Evolutionary conservation across 2,329 filamentous ascomycete species (phyloP).

Genomic region (Achaetomium macrosporum): DNA sequence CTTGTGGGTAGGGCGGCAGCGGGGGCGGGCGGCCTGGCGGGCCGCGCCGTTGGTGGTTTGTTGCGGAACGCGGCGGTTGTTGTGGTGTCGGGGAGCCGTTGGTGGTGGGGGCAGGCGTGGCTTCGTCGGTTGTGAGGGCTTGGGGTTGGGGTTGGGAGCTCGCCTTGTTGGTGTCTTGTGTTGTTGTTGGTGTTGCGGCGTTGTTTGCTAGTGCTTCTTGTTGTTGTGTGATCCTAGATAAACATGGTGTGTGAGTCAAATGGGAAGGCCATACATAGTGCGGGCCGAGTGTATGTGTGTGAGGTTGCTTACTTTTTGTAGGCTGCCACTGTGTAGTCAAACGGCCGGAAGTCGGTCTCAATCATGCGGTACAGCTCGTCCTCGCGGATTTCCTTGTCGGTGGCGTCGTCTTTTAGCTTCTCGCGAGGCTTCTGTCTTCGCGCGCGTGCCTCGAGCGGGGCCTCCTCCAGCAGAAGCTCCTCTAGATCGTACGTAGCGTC

Average conservation of each 20-base stretch:
- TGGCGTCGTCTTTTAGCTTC: constrained; percentile 86
- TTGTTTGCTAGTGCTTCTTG: constrained; percentile 7
- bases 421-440: constrained; percentile 91
- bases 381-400: constrained; percentile 87
- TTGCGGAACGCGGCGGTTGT: constrained; percentile 16
- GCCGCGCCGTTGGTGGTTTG: constrained; percentile 3
- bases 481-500: constrained; percentile 97
- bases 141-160: constrained; percentile 41
- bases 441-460: constrained; percentile 85
- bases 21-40: constrained; percentile 32
- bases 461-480: constrained; percentile 87
- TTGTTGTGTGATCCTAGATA: constrained; percentile 23
- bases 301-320: constrained; percentile 60
- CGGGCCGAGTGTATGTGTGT: neutral
- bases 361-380: constrained; percentile 94
- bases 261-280: neutral
- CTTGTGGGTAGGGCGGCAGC: constrained; percentile 42
- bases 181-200: neutral
- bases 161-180: constrained; percentile 19
- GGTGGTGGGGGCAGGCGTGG: constrained; percentile 23
- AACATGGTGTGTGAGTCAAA: neutral
- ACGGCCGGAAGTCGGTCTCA: constrained; percentile 86
- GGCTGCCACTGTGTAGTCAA: constrained; percentile 83
- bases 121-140: constrained; percentile 48
- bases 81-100: constrained; percentile 14